These are phyloP conservation scores for Backusella tuberculispora DNA, from an alignment of 192 early-diverging fungal species.

Conservation along the genomic window DNA sequence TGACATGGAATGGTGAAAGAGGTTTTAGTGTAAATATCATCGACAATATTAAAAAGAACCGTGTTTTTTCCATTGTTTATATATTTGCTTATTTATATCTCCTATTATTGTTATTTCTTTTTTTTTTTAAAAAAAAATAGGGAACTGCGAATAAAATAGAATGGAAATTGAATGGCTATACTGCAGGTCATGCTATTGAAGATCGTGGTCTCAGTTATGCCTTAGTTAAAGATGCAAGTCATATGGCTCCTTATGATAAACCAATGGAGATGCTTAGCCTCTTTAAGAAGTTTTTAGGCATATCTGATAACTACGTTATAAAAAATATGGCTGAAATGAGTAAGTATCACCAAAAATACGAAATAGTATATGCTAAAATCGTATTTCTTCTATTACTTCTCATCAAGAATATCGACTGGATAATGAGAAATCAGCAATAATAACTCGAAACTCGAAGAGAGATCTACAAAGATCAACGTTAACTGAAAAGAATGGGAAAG, in stretches of 20 bases:
- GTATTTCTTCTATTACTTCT: not conserved
- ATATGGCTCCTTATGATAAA: constrained; percentile 91
- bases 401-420: not conserved
- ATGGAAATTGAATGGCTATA: constrained; percentile 55
- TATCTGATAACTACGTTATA: not conserved
- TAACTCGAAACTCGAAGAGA: not conserved
- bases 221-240: constrained; percentile 81
- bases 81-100: not conserved
- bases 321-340: not conserved
- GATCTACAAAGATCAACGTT: not conserved
- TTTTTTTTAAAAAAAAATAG: not conserved
- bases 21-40: constrained; percentile 58
- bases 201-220: constrained; percentile 78
- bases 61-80: not conserved
- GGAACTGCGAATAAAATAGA: constrained; percentile 41
- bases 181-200: constrained; percentile 47
- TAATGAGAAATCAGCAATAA: not conserved
- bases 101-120: not conserved
- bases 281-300: not conserved
- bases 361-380: not conserved
- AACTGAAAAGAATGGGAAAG: not conserved
- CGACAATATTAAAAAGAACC: not conserved
- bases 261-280: constrained; percentile 60
- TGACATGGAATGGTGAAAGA: constrained; percentile 65
- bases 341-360: not conserved